phyloP scores from a whole-genome alignment of 2,329 filamentous ascomycete species.

The Ceratocystiopsis minuta region DNA sequence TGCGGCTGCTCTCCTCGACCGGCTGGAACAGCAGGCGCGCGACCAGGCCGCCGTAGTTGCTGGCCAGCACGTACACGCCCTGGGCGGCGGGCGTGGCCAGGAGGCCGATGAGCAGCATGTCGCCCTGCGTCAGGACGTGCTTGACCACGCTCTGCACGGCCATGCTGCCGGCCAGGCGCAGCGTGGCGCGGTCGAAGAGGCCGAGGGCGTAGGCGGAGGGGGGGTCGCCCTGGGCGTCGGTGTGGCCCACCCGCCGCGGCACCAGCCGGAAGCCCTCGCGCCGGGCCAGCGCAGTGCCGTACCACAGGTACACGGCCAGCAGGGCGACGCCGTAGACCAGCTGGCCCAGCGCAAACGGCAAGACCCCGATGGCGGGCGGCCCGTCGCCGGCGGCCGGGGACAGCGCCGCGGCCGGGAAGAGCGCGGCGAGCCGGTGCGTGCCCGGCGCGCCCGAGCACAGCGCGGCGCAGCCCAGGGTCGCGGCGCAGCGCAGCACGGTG shows the following conservation, averaged over 20 bases:
- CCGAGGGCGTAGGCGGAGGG: constrained; percentile 27
- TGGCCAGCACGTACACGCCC: constrained; percentile 80
- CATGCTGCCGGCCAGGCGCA: constrained; percentile 61
- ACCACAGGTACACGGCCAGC: constrained; percentile 49
- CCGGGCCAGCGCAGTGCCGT: constrained; percentile 37
- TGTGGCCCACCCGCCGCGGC: constrained; percentile 20
- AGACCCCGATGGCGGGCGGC: constrained; percentile 43
- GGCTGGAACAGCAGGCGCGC: constrained; percentile 86
- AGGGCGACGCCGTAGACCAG: constrained; percentile 54
- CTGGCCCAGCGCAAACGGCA: constrained; percentile 84
- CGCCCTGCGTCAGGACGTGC: constrained; percentile 84
- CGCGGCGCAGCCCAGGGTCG: constrained; percentile 54
- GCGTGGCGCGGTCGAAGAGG: constrained; percentile 51
- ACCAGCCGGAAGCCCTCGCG: constrained; percentile 52
- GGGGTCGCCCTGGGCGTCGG: not conserved
- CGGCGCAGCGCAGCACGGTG: constrained; percentile 57
- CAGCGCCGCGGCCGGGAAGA: too few species aligned
- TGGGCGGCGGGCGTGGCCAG: constrained; percentile 65
- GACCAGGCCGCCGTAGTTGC: constrained; percentile 82
- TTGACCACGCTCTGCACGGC: constrained; percentile 82
- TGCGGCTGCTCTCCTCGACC: constrained; percentile 82
- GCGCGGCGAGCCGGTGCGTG: too few species aligned
- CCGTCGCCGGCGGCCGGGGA: constrained; percentile 18
- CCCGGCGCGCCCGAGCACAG: too few species aligned
- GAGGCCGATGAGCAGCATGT: constrained; percentile 69